These are phyloP conservation scores for Pseudogymnoascus sp. DNA, from an alignment of 2,329 filamentous ascomycete species.

Conservation along the genomic window DNA sequence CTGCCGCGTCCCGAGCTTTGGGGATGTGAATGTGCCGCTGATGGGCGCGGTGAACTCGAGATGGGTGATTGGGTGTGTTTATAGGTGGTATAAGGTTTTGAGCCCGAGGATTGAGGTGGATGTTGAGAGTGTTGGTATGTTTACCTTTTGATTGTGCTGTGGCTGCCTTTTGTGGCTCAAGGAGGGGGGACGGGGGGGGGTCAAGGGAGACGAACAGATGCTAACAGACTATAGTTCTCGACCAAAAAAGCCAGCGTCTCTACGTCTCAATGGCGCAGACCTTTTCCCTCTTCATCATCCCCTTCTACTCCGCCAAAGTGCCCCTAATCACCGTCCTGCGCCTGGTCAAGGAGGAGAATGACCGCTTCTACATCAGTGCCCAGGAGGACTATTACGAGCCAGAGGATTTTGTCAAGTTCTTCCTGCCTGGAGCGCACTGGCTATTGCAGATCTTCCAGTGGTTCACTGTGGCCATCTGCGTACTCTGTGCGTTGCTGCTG, in stretches of 20 bases:
- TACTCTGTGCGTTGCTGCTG: constrained; percentile 45
- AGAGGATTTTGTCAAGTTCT: constrained; percentile 66
- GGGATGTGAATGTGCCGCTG: constrained; percentile 33
- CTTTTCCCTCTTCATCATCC: constrained; percentile 70
- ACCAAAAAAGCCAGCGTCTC: constrained; percentile 54
- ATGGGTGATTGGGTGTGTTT: constrained; percentile 59
- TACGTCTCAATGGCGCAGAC: constrained; percentile 67
- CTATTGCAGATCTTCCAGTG: constrained; percentile 56
- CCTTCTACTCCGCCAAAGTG: constrained; percentile 62
- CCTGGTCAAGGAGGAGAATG: constrained; percentile 36
- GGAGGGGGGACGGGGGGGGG: not conserved
- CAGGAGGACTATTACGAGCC: constrained; percentile 80
- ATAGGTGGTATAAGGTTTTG: constrained; percentile 77
- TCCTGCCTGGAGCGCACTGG: constrained; percentile 47
- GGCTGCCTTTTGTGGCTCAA: not conserved
- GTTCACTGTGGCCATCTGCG: constrained; percentile 54
- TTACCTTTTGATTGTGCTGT: not conserved
- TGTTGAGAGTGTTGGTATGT: constrained; percentile 49
- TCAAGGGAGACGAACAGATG: not conserved
- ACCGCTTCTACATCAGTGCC: constrained; percentile 59
- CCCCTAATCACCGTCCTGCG: constrained; percentile 59
- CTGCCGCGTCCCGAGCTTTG: constrained; percentile 55
- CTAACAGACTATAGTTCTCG: constrained; percentile 46
- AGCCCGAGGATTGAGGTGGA: constrained; percentile 62
- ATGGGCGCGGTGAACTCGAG: constrained; percentile 48